Evolutionary conservation across 164 flowering plant genomes (phyloP), one percentile per base, ranked within the genome.

Genomic region (Magnolia officinalis): DNA sequence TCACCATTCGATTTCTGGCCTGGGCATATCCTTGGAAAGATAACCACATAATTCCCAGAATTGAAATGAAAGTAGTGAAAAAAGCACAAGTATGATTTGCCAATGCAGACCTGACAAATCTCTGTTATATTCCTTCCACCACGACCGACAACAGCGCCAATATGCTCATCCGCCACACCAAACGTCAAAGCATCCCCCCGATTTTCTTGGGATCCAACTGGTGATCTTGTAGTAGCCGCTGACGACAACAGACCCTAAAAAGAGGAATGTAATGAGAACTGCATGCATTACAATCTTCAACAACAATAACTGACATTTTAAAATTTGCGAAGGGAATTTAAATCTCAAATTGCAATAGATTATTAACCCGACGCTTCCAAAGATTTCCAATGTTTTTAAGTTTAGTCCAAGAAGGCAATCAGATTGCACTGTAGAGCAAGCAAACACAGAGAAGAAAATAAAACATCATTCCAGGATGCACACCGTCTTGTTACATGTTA

Each of bases 131-230:
- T 96, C 83, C 96, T 90, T 78, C 99, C 99, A 76, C 93, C 97
- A 72, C 97, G 97, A 67, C 98, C 99, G 75, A 96, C 90, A 73
- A 96, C 95, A 68, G 93, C 80, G 7, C 98, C 99, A 72, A 96
- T 89, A 83, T 94, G 98, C 79, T 87, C 97, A 82, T 96, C 98
- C 14, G 98, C 88, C 79, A 96, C 84, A 31, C 97, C 97, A 80
- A 96, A 90, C 7, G 96, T 96, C 79, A 94, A 75, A 0, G 96
- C 87, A 77, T 85, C 90, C 70, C 80, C 85, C 50, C 80, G 87
- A 63, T 90, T 97, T 76, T 96, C 99, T 91, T 91, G 84, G 50
- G 78, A 77, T 76, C 50, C 76, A 70, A 24, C 55, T 45, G 67
- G 31, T 67, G 73, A 71, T 37, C 68, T 61, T 7, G 67, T 45